Evolutionary conservation across 805 yeast species (phyloP), one percentile per base, ranked within the genome.

Genomic region (Nakazawaea sp.): DNA sequence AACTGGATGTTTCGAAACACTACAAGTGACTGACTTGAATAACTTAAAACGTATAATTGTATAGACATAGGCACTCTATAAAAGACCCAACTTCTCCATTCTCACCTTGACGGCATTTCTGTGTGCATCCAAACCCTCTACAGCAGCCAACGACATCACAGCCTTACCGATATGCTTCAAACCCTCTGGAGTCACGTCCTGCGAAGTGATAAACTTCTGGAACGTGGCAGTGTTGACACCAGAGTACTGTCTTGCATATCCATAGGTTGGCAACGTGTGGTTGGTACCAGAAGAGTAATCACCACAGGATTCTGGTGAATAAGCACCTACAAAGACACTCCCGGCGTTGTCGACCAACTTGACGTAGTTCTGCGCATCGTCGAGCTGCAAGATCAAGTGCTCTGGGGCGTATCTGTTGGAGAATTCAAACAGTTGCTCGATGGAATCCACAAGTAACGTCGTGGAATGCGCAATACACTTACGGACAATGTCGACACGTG

Each of bases 281-380:
- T 92, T 92, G 4, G 99, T 92, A 58, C 99, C 99, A 43, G 89
- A 76, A 0, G 97, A 89, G 65, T 92, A 92, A 64, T 92, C 99
- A 54, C 99, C 99, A 59, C 97, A 89, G 3, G 95, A 83, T 60
- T 92, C 99, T 35, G 99, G 98, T 2, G 96, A 84, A 59, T 83
- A 84, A 4, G 90, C 82, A 31, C 99, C 99, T 39, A 92, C 97
- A 53, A 92, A 92, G 18, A 92, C 92, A 23, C 95, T 82, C 27
- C 99, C 98, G 5, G 99, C 99, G 56, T 92, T 81, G 45, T 84
- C 81, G 25, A 92, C 89, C 46, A 71, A 62, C 21, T 73, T 68
- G 29, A 92, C 90, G 53, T 72, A 84, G 28, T 64, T 59, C 36
- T 74, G 64, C 10, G 98, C 97, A 45, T 89, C 62, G 43, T 82